Base-by-base conservation (phyloP, 2,329 filamentous ascomycete species). In the Aspergillus persii region DNA sequence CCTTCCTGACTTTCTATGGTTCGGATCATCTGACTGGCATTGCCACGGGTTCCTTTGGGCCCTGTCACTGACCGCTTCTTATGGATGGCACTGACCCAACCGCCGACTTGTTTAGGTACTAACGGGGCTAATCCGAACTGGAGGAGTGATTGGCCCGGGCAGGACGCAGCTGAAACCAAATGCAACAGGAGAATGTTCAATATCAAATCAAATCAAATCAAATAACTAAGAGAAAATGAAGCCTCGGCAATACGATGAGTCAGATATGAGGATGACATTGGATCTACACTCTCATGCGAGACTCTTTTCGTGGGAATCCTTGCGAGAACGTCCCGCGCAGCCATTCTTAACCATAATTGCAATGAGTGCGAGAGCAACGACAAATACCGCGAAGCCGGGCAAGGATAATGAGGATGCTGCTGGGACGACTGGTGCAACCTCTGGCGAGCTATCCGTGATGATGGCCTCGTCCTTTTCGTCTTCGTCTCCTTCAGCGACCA, bases 361-460 rank as follows among this genome's bases (percentile, higher is more conserved):
- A 46, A 68, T 48, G 46, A 66, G 52, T 36, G 61, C 64, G 58
- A 64, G 50, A 48, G 66, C 56, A 54, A 68, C 52, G 31, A 64
- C 48, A 18, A 69, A 52, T 47, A 66, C 53, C 47, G 64, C 62
- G 18, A 68, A 50, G 33, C 60, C 41, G 58, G 59, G 46, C 59
- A 60, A 41, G 63, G 53, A 41, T 51, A 62, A 23, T 50, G 50
- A 58, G 59, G 51, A 47, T 44, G 56, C 49, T 47, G 53, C 50
- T 50, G 54, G 53, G 29, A 50, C 39, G 29, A 46, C 52, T 56
- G 54, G 41, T 46, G 57, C 50, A 50, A 57, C 50, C 48, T 64
- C 54, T 60, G 53, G 50, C 39, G 53, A 51, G 50, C 56, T 53
- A 27, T 60, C 62, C 55, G 41, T 50, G 56, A 50, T 52, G 54